phyloP scores from a whole-genome alignment of 1,284 basidiomycete genomes.

The Pseudozyma sp. region DNA sequence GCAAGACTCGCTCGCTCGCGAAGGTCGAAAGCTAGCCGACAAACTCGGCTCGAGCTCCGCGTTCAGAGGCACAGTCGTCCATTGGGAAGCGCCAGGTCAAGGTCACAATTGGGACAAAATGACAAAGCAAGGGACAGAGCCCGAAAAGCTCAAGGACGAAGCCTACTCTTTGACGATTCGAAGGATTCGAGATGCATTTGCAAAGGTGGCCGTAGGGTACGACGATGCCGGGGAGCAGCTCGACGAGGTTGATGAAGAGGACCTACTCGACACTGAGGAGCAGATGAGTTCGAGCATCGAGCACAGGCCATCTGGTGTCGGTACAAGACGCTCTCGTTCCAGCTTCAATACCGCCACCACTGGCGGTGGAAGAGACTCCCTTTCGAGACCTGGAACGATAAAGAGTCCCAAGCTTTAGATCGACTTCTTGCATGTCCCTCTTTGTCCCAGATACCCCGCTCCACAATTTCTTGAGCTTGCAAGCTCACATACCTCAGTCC shows the following conservation, averaged over 20 bases:
- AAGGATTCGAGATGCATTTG: constrained; percentile 42
- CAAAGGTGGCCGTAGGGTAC: constrained; percentile 19
- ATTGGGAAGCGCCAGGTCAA: constrained; percentile 50
- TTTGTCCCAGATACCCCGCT: not conserved
- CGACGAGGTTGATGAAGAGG: constrained; percentile 20
- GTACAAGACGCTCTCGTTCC: constrained; percentile 7
- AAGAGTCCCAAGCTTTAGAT: constrained; percentile 20
- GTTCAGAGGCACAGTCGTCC: constrained; percentile 30
- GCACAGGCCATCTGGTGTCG: not conserved
- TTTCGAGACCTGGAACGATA: constrained; percentile 14
- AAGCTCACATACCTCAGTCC: not conserved
- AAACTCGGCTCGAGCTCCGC: constrained; percentile 8
- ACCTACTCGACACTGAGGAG: constrained; percentile 18
- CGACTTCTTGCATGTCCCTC: not conserved
- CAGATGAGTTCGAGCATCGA: not conserved
- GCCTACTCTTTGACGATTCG: constrained; percentile 35
- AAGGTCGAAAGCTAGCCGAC: constrained; percentile 35
- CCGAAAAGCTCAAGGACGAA: constrained; percentile 41
- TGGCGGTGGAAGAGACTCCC: constrained; percentile 12
- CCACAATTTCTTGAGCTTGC: not conserved
- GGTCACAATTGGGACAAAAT: constrained; percentile 60
- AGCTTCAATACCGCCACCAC: constrained; percentile 27
- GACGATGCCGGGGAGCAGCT: constrained; percentile 11
- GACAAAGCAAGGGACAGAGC: constrained; percentile 23
- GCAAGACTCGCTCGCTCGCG: constrained; percentile 45